Base-by-base conservation (phyloP, 2,329 filamentous ascomycete species). In the Microdochium bolleyi region DNA sequence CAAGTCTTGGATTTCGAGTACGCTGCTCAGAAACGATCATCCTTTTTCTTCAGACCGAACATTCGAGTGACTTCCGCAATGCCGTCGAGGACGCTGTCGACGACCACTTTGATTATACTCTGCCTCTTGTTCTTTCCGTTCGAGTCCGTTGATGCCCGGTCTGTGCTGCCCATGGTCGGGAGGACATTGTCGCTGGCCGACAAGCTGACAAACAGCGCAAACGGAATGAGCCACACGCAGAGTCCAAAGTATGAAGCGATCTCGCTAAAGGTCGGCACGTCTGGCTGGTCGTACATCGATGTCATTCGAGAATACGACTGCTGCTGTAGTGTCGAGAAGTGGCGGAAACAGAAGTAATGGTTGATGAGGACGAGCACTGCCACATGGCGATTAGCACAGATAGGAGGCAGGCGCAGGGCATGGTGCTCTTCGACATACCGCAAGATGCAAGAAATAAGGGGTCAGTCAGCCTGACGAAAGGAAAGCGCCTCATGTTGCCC, bases 231-330 rank as follows among this genome's bases (percentile, higher is more conserved):
- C 94, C 94, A 99, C 0, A 99, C 92, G 62, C 92, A 96, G 2
- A 99, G 76, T 0, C 94, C 94, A 65, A 99, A 99, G 71, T 94
- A 99, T 0, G 89, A 92, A 0, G 94, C 91, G 48, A 97, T 94
- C 73, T 97, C 90, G 19, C 89, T 92, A 68, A 99, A 99, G 37
- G 82, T 86, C 0, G 94, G 94, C 48, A 90, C 66, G 51, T 83
- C 71, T 52, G 76, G 73, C 54, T 77, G 74, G 58, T 89, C 82
- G 65, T 87, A 85, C 65, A 81, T 78, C 52, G 82, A 79, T 3
- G 78, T 74, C 68, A 74, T 68, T 62, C 79, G 75, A 53, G 78
- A 71, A 69, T 85, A 83, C 2, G 83, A 74, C 52, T 70, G 71
- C 49, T 79, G 69, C 57, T 85, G 79, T 52, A 79, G 75, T 52